These are phyloP conservation scores for Chlorociboria aeruginascens DNA, from an alignment of 495 filamentous ascomycete species.

Conservation along the genomic window DNA sequence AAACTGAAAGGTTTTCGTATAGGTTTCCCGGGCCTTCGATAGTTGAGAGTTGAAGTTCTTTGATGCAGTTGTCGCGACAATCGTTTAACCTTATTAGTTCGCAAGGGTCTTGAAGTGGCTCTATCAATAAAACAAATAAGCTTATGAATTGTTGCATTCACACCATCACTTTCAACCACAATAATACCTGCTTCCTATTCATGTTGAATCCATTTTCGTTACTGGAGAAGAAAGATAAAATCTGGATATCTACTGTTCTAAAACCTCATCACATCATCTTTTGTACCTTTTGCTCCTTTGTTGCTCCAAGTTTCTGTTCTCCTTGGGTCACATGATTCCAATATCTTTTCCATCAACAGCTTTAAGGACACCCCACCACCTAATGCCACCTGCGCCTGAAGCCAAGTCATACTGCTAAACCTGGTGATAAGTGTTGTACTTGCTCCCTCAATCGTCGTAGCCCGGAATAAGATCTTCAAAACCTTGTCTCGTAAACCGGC, in stretches of 20 bases:
- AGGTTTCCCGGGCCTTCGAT: too few species aligned
- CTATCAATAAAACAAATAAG: too few species aligned
- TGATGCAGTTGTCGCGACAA: too few species aligned
- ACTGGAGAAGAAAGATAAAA: background rate
- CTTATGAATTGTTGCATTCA: too few species aligned
- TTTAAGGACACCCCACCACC: slow-evolving; percentile 40
- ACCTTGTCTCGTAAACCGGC: slow-evolving; percentile 50
- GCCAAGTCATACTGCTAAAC: slow-evolving; percentile 72
- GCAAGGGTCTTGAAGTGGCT: too few species aligned
- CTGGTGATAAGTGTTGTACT: slow-evolving; percentile 79
- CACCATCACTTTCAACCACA: too few species aligned
- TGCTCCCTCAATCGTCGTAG: slow-evolving; percentile 60
- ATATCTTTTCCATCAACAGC: slow-evolving; percentile 48
- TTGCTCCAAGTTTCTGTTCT: slow-evolving; percentile 49
- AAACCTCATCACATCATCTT: slow-evolving; percentile 5
- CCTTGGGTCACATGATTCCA: slow-evolving; percentile 56
- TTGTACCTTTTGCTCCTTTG: slow-evolving; percentile 1
- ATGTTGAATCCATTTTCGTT: background rate
- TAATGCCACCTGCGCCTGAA: slow-evolving; percentile 42
- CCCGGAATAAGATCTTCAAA: slow-evolving; percentile 59
- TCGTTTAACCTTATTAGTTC: too few species aligned
- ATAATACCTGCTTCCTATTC: background rate
- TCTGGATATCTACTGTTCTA: background rate
- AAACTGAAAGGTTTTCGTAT: too few species aligned
- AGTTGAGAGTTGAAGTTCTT: too few species aligned